Evolutionary conservation across 179 eudicot species (phyloP).

Genomic region (Pouteria campechiana): DNA sequence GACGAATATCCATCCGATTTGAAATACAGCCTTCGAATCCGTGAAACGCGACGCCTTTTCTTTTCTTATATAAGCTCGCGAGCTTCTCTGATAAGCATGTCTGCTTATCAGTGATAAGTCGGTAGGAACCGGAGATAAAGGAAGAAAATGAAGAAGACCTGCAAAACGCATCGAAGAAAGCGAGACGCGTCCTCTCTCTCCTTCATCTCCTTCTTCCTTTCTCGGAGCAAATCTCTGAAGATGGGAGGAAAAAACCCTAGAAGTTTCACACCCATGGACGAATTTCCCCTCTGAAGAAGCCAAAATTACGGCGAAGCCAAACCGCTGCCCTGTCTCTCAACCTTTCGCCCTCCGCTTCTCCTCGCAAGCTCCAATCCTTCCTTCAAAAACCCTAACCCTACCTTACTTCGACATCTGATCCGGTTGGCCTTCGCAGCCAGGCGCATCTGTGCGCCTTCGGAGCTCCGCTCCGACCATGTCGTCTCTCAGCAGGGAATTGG

Average conservation of each 20-base stretch:
- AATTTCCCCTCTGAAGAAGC: constrained; percentile 15
- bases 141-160: no score
- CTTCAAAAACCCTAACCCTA: constrained; percentile 10
- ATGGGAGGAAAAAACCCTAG: no score
- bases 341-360: neutral
- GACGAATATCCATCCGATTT: constrained; percentile 40
- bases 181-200: constrained; percentile 6
- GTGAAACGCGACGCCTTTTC: constrained; percentile 5
- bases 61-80: neutral
- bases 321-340: neutral
- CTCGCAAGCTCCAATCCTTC: neutral
- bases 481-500: constrained; percentile 88
- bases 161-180: constrained; percentile 13
- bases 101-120: constrained; percentile 17
- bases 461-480: constrained; percentile 34
- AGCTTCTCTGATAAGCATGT: neutral
- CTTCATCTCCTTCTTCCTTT: constrained; percentile 1
- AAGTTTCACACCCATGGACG: no score
- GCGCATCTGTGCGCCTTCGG: neutral
- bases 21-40: constrained; percentile 26
- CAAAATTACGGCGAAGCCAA: constrained; percentile 35
- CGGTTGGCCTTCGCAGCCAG: neutral
- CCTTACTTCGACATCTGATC: neutral
- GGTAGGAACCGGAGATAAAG: neutral
- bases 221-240: no score